phyloP scores from a whole-genome alignment of 495 filamentous ascomycete genomes.

The Podospora pseudocomata region DNA sequence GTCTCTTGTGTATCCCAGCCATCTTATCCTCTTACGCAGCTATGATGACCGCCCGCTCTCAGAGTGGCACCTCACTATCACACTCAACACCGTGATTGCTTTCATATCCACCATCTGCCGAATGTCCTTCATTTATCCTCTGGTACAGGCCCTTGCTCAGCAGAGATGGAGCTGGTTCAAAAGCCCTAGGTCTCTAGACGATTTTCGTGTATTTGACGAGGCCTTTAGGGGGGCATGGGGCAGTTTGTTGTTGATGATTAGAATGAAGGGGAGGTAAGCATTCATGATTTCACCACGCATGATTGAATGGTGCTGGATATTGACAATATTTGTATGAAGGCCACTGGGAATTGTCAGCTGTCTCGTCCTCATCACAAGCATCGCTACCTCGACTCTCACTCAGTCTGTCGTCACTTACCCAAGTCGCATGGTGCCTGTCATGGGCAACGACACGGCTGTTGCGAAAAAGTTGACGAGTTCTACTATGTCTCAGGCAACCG shows the following conservation, averaged over 20 bases:
- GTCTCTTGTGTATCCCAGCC: background rate
- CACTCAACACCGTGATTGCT: background rate
- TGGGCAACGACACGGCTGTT: background rate
- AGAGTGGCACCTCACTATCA: background rate
- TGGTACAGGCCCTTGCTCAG: background rate
- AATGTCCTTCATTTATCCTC: background rate
- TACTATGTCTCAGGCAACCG: background rate
- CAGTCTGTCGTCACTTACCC: background rate
- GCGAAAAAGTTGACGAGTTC: background rate
- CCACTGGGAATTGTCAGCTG: too few species aligned
- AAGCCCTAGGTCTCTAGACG: background rate
- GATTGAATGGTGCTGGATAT: background rate
- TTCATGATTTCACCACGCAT: background rate
- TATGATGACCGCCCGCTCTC: background rate
- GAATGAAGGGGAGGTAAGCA: background rate
- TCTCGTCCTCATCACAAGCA: background rate
- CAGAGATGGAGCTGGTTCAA: constrained; percentile 5
- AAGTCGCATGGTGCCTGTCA: background rate
- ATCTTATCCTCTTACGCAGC: background rate
- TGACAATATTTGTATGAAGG: background rate
- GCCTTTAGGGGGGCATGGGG: background rate
- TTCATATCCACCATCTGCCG: background rate
- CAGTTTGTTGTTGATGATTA: background rate
- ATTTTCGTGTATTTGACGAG: background rate
- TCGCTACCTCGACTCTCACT: constrained; percentile 3